Percentiles rank a stretch among this genome's conserved stretches.
Conservation (phyloP, 495 filamentous ascomycete species). For the Chlorociboria aeruginascens region DNA sequence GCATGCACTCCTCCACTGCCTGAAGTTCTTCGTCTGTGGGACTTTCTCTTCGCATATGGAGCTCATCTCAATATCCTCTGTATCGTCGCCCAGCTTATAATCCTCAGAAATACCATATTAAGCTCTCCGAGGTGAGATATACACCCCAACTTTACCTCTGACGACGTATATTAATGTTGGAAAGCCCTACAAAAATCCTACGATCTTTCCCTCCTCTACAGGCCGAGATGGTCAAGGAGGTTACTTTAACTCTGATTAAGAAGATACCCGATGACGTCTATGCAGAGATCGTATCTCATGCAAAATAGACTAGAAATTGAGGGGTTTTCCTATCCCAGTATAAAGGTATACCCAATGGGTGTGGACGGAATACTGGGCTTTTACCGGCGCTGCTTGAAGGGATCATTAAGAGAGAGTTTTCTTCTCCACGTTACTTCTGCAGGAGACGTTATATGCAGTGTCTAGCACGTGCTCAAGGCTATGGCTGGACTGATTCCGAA, state of each 20-base stretch:
- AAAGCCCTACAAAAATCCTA: slow-evolving; percentile 80
- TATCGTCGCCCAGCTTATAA: slow-evolving; percentile 89
- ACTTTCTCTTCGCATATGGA: slow-evolving; percentile 94
- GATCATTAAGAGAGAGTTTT: too few species aligned
- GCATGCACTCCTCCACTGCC: slow-evolving; percentile 95
- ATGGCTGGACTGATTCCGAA: too few species aligned
- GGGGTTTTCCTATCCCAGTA: too few species aligned
- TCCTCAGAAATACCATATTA: slow-evolving; percentile 75
- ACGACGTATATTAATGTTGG: background rate
- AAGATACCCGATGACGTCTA: slow-evolving; percentile 87
- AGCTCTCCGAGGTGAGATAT: slow-evolving; percentile 59
- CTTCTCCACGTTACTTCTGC: too few species aligned
- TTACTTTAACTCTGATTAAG: slow-evolving; percentile 66
- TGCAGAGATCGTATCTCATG: slow-evolving; percentile 76
- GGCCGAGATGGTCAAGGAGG: slow-evolving; percentile 65
- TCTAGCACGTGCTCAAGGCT: too few species aligned
- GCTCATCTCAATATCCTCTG: slow-evolving; percentile 90
- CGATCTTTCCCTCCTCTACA: slow-evolving; percentile 80
- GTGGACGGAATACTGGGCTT: too few species aligned
- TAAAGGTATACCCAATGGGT: too few species aligned
- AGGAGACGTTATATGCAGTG: too few species aligned
- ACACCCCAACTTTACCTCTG: background rate
- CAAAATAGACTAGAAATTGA: slow-evolving; percentile 37
- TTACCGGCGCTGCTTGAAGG: too few species aligned
- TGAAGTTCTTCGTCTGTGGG: slow-evolving; percentile 92